Evolutionary conservation across 768 basidiomycete species (phyloP).

Genomic region (Filobasidium floriforme): DNA sequence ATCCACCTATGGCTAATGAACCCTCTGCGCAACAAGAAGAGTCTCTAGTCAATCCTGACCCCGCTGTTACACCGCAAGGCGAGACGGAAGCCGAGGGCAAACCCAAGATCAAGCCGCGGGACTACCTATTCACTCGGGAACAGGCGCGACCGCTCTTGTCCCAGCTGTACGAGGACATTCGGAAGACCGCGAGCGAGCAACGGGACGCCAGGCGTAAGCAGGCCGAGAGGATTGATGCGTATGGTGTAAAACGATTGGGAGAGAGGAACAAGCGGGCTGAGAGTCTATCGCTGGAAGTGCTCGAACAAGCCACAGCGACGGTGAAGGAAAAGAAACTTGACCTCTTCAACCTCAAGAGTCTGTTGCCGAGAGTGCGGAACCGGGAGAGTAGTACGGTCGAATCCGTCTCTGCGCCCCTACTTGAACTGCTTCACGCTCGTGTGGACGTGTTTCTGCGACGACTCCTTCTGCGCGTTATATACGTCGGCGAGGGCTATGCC

Average conservation of each 20-base stretch:
- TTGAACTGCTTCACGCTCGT: background rate
- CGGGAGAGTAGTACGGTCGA: background rate
- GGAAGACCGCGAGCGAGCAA: background rate
- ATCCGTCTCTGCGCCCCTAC: background rate
- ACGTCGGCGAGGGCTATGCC: conserved; percentile 1
- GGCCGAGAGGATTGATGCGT: background rate
- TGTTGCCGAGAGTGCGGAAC: background rate
- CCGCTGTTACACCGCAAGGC: background rate
- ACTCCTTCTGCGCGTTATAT: background rate
- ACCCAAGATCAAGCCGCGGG: background rate
- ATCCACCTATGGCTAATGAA: too few relatives aligned
- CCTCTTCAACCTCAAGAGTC: background rate
- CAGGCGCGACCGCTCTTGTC: background rate
- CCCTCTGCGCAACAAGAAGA: too few relatives aligned
- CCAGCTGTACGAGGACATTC: background rate
- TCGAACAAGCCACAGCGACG: background rate
- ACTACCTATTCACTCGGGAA: background rate
- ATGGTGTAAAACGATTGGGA: background rate
- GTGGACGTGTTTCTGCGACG: background rate
- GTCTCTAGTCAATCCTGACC: too few relatives aligned
- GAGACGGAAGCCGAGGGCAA: background rate
- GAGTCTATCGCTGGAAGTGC: background rate
- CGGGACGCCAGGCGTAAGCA: background rate
- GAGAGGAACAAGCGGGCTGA: background rate
- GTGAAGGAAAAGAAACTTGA: background rate